Evolutionary conservation across 345 rosid genomes (phyloP).

Genomic region (Eucalyptus shirleyi): DNA sequence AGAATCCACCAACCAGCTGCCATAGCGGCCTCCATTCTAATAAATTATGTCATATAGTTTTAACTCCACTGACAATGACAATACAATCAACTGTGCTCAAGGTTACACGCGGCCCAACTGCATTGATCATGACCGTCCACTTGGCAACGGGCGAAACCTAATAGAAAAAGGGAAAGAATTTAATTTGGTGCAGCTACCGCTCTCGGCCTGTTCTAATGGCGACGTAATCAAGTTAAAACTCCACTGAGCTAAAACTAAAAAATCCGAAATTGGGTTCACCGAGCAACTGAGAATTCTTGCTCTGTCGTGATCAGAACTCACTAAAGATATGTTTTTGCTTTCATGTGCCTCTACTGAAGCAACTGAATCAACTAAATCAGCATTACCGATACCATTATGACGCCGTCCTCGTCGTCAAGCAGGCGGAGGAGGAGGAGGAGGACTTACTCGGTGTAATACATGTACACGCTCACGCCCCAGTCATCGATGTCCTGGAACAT

Average conservation of each 20-base stretch:
- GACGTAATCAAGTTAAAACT: background rate
- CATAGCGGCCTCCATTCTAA: background rate
- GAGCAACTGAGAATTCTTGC: background rate
- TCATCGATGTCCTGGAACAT: constrained; percentile 43
- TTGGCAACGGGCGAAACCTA: background rate
- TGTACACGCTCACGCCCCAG: constrained; percentile 39
- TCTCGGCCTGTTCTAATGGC: background rate
- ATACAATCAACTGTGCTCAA: background rate
- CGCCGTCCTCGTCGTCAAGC: background rate
- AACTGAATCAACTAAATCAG: background rate
- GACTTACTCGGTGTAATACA: constrained; percentile 82
- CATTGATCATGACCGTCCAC: background rate
- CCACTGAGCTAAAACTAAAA: background rate
- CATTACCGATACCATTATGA: background rate
- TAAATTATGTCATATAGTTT: background rate
- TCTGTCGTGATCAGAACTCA: background rate
- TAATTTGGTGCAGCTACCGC: background rate
- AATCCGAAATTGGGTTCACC: background rate
- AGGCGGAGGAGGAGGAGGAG: background rate
- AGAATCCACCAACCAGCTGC: background rate
- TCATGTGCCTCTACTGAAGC: background rate
- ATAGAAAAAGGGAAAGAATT: background rate
- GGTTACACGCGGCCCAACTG: background rate
- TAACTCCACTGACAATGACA: background rate
- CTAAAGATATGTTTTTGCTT: background rate